These are phyloP conservation scores for Cicer pinnatifidum DNA, from an alignment of 306 rosid genomes.

Conservation along the genomic window DNA sequence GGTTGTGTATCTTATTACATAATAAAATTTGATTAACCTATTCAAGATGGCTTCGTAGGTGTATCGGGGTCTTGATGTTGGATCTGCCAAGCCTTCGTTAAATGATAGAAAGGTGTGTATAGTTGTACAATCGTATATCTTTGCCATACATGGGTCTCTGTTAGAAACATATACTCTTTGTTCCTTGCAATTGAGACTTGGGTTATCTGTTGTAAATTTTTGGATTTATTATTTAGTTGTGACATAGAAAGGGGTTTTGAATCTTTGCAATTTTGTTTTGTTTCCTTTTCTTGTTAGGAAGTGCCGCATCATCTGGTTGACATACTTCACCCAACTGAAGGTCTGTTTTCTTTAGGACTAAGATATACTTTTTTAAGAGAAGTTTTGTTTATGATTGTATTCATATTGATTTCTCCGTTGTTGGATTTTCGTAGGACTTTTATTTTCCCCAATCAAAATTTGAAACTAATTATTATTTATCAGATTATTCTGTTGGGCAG, in stretches of 20 bases:
- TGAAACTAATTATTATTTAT: conserved; percentile 48
- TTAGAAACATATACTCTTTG: conserved; percentile 24
- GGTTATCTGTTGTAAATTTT: conserved; percentile 14
- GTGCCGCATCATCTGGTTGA: conserved; percentile 86
- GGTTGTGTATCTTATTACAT: too few relatives aligned
- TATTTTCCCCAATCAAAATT: conserved; percentile 41
- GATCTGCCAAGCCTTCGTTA: conserved; percentile 89
- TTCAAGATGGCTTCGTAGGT: conserved; percentile 55
- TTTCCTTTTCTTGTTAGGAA: conserved; percentile 59
- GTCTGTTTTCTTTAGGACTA: conserved; percentile 55
- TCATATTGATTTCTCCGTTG: conserved; percentile 33
- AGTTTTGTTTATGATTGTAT: conserved; percentile 24
- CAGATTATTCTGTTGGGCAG: conserved; percentile 94
- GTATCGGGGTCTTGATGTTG: conserved; percentile 86
- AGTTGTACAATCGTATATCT: conserved; percentile 20
- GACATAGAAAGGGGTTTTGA: neutral
- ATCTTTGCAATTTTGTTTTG: conserved; percentile 25
- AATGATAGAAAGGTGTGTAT: conserved; percentile 76
- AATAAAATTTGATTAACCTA: too few relatives aligned
- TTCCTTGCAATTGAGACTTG: conserved; percentile 31
- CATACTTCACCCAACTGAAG: conserved; percentile 79
- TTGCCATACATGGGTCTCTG: conserved; percentile 18
- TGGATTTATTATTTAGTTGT: conserved; percentile 16
- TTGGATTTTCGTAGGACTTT: conserved; percentile 35
- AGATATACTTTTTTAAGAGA: conserved; percentile 25